phyloP scores from a whole-genome alignment of 176 grass and related monocot species.

The Lolium rigidum region DNA sequence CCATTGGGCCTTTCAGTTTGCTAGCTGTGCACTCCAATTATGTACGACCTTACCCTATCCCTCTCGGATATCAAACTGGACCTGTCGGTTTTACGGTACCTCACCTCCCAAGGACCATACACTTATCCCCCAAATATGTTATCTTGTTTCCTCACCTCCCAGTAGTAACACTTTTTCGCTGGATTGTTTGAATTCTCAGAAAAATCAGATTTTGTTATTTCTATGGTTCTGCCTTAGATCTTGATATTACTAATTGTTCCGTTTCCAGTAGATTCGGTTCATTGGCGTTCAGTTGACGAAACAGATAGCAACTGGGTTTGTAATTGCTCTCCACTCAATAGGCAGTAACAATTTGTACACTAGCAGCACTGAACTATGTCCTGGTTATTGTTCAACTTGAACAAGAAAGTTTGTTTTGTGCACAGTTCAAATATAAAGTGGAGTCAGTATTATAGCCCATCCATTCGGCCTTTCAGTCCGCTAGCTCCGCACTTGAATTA shows the following conservation, averaged over 20 bases:
- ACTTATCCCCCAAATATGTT: background rate
- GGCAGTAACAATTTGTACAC: background rate
- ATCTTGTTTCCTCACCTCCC: background rate
- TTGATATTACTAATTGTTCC: background rate
- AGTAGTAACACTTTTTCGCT: background rate
- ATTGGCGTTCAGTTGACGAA: background rate
- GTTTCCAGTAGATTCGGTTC: background rate
- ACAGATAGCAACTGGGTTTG: background rate
- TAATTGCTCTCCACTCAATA: background rate
- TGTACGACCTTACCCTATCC: slow-evolving; percentile 10
- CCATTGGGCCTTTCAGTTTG: background rate
- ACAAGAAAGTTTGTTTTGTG: background rate
- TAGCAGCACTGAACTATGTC: background rate
- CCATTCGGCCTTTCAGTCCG: background rate
- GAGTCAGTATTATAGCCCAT: background rate
- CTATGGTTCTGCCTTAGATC: background rate
- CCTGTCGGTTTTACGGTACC: background rate
- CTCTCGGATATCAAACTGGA: background rate
- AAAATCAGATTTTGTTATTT: background rate
- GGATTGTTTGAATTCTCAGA: background rate
- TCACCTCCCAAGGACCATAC: background rate
- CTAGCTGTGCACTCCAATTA: background rate
- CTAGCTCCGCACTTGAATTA: background rate
- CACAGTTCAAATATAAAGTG: background rate
- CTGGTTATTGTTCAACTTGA: background rate